Base-by-base conservation (phyloP, 305 asterid genomes). In the Salvia sclarea region DNA sequence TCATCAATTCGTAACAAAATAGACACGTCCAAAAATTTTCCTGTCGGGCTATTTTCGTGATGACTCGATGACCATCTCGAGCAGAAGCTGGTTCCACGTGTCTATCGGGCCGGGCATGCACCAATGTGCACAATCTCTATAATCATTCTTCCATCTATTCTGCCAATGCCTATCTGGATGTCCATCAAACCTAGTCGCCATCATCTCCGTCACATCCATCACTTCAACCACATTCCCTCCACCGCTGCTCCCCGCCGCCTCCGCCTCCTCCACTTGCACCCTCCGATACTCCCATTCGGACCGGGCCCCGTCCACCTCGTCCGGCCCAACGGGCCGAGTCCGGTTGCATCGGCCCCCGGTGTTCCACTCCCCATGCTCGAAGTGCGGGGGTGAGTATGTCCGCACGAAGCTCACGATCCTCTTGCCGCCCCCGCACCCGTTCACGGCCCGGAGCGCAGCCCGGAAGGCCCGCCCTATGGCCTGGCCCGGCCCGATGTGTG, bases 31-130 rank as follows among this genome's bases (percentile, higher is more conserved):
- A 4, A 4, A 30, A 30, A n/a, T n/a, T 30, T 1, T 30, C 35
- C 35, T 2, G 30, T 7, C 35, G 6, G 6, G 5, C 6, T 30
- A 30, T 30, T 21, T 25, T 25, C 5, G 20, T 3, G 60, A 54
- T 13, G 38, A 13, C 47, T 78, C 71, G 35, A 47, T 65, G 7
- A 84, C 78, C 62, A 75, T 41, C 77, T 81, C 88, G 14, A 87
- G 77, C 75, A 92, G 64, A 61, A 92, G 69, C 56, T 89, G 75
- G 28, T 85, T 89, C 96, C 96, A 89, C 0, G 78, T 50, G 70
- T 89, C 95, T 35, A 89, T 47, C 0, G 88, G 92, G 22, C 91
- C 89, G 0, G 90, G 90, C 20, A 78, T 30, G 53, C 86, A 78
- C 86, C 86, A 75, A 54, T 80, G 88, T 1, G 72, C 60, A n/a